These are phyloP conservation scores for Globisporangium mamillatum DNA, from an alignment of 352 stramenopile species.

Conservation along the genomic window DNA sequence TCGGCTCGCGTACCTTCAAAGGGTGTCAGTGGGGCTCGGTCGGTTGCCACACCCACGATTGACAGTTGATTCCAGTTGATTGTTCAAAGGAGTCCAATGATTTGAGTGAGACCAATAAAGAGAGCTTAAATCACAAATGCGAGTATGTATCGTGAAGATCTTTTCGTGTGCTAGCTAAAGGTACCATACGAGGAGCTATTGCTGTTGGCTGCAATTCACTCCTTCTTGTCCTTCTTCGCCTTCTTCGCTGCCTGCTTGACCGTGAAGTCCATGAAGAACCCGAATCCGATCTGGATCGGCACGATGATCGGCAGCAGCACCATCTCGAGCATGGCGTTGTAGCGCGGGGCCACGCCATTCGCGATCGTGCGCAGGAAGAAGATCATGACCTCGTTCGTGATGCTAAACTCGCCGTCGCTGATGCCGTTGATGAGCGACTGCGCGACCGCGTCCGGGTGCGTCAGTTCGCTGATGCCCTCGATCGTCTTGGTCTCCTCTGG, in stretches of 20 bases:
- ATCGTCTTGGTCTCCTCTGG: slow-evolving; percentile 72
- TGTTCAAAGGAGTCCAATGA: no score
- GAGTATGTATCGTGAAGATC: not conserved
- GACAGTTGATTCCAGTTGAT: no score
- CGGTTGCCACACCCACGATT: no score
- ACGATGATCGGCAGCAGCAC: slow-evolving; percentile 60
- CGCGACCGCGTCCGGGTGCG: slow-evolving; percentile 59
- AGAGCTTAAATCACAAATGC: not conserved
- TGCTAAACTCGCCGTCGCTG: slow-evolving; percentile 65
- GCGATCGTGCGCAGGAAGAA: slow-evolving; percentile 66
- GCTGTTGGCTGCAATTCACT: slow-evolving; percentile 24
- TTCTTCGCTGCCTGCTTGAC: slow-evolving; percentile 53
- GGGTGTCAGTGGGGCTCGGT: no score
- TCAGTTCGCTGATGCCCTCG: slow-evolving; percentile 50
- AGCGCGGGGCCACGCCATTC: slow-evolving; percentile 71
- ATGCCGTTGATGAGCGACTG: slow-evolving; percentile 66
- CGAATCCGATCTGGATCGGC: slow-evolving; percentile 70
- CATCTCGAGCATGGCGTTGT: slow-evolving; percentile 71
- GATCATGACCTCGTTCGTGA: slow-evolving; percentile 80
- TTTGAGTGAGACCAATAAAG: no score
- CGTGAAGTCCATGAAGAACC: slow-evolving; percentile 80
- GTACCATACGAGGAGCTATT: not conserved
- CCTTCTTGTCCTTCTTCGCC: slow-evolving; percentile 60
- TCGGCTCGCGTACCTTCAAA: no score
- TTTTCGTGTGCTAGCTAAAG: not conserved